phyloP scores from a whole-genome alignment of 2,329 filamentous ascomycete species.

The Neobulgaria alba region DNA sequence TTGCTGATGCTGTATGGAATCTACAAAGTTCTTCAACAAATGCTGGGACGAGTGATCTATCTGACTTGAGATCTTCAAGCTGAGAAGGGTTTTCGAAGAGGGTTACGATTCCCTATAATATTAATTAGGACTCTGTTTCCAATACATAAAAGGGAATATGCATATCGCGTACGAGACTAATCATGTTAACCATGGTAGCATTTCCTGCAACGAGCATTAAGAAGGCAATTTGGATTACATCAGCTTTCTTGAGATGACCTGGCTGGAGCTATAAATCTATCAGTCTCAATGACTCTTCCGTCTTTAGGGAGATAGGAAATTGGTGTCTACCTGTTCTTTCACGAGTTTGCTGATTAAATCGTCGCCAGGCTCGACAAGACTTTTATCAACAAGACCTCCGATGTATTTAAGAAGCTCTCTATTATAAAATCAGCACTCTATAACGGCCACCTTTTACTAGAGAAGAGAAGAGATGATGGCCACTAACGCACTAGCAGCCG shows the following conservation, averaged over 20 bases:
- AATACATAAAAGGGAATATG: too few species aligned
- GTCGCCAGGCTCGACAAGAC: slow-evolving; percentile 32
- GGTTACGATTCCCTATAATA: slow-evolving; percentile 38
- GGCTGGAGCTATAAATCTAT: slow-evolving; percentile 24
- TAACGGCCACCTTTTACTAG: too few species aligned
- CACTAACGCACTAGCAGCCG: slow-evolving; percentile 37
- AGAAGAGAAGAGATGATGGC: too few species aligned
- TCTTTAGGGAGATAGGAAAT: too few species aligned
- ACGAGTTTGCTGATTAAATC: slow-evolving; percentile 38
- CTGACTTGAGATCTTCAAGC: too few species aligned
- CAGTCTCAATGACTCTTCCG: too few species aligned
- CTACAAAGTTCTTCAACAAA: slow-evolving; percentile 43
- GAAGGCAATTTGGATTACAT: slow-evolving; percentile 38
- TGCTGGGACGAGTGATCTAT: too few species aligned
- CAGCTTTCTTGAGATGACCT: slow-evolving; percentile 26
- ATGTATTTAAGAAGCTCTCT: slow-evolving; percentile 40
- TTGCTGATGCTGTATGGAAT: slow-evolving; percentile 38
- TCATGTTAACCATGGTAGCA: slow-evolving; percentile 44
- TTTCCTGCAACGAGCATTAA: slow-evolving; percentile 43
- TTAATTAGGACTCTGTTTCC: too few species aligned
- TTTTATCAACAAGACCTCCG: slow-evolving; percentile 34
- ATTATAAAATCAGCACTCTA: too few species aligned
- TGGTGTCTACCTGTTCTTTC: too few species aligned
- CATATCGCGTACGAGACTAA: too few species aligned
- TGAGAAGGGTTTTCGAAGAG: too few species aligned